Conservation (phyloP, 2,329 filamentous ascomycete genomes). For the Metarhizium guizhouense region DNA sequence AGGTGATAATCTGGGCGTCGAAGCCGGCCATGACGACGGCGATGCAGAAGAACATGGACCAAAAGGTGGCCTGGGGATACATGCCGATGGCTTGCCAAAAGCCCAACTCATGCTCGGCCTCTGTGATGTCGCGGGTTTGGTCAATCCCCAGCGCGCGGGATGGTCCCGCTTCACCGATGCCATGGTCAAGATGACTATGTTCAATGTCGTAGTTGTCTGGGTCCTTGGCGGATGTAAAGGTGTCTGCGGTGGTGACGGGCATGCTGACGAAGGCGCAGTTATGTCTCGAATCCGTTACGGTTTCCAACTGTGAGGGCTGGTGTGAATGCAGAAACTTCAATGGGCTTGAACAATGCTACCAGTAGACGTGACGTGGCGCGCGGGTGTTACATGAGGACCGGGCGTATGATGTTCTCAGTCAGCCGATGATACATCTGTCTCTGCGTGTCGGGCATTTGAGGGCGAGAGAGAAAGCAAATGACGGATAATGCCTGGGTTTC, state of each 20-base stretch:
- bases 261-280: background rate
- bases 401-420: too few relatives aligned
- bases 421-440: too few relatives aligned
- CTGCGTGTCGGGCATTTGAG: too few relatives aligned
- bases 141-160: slow-evolving; percentile 10
- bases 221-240: background rate
- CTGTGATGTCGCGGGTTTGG: slow-evolving; percentile 14
- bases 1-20: slow-evolving; percentile 28
- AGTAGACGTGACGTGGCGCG: too few relatives aligned
- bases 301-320: background rate
- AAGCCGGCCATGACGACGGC: slow-evolving; percentile 22
- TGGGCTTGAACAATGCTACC: too few relatives aligned
- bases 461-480: too few relatives aligned
- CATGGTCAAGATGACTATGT: background rate
- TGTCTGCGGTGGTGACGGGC: background rate
- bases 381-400: too few relatives aligned
- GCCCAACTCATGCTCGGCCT: slow-evolving; percentile 16
- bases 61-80: slow-evolving; percentile 29
- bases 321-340: background rate
- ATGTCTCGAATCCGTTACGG: background rate
- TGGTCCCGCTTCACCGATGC: background rate
- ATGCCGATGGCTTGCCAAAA: slow-evolving; percentile 19
- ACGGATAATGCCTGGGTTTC: too few relatives aligned
- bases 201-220: background rate
- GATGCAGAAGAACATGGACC: slow-evolving; percentile 20